A percentile compares a stretch with the other conserved stretches of the same genome.
Evolutionary conservation across 1,139 yeast genomes (phyloP).

Genomic region (Saccharomycopsis hybrid): DNA sequence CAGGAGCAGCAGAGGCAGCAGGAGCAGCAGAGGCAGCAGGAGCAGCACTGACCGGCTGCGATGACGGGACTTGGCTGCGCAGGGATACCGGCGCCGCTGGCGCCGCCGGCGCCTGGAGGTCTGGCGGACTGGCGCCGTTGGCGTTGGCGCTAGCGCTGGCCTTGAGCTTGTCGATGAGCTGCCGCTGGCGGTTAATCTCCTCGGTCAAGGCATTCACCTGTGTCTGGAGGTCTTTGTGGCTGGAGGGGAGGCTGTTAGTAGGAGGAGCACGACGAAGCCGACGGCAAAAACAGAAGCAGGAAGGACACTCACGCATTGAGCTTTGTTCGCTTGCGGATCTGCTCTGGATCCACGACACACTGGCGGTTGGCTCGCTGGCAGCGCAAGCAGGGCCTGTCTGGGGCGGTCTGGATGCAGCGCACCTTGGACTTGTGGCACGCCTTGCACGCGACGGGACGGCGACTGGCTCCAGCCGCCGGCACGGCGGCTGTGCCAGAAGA

Average conservation of each 20-base stretch:
- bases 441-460: conserved; percentile 34
- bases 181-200: not conserved
- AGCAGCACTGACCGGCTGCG: no score
- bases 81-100: no score
- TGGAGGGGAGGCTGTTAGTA: no score
- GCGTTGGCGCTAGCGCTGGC: not conserved
- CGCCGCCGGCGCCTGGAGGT: not conserved
- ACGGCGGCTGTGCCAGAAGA: no score
- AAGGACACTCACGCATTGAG: conserved; percentile 22
- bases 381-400: conserved; percentile 63
- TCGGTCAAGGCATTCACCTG: not conserved
- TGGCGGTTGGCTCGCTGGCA: conserved; percentile 57
- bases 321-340: conserved; percentile 48
- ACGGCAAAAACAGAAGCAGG: no score
- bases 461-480: no score
- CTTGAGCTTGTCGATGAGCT: not conserved
- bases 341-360: conserved; percentile 66
- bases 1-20: no score
- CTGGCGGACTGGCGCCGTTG: not conserved
- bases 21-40: no score
- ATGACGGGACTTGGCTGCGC: no score
- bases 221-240: no score
- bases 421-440: conserved; percentile 43
- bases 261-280: no score
- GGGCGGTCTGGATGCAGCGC: conserved; percentile 41